Percentiles rank a stretch among this genome's conserved stretches.
Evolutionary conservation across 2,329 filamentous ascomycete genomes (phyloP).

Genomic region (Diaporthe destruens): DNA sequence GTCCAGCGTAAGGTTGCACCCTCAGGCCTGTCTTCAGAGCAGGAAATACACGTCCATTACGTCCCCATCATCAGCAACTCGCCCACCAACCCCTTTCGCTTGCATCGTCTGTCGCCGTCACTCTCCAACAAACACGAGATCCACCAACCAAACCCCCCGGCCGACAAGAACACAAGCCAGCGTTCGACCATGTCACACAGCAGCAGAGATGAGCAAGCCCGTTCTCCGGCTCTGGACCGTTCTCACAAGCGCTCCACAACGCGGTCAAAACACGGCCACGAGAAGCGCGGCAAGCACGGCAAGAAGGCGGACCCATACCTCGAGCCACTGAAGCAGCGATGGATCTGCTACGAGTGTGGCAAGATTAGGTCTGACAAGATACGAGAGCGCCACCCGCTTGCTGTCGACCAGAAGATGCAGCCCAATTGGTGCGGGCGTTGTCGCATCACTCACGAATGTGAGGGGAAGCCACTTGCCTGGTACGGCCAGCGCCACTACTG

Average conservation of each 20-base stretch:
- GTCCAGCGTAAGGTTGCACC: slow-evolving; percentile 35
- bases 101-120: slow-evolving; percentile 8
- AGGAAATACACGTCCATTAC: slow-evolving; percentile 39
- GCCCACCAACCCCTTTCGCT: slow-evolving; percentile 23
- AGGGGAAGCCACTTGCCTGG: slow-evolving; percentile 26
- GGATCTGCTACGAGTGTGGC: slow-evolving; percentile 59
- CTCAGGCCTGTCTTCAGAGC: slow-evolving; percentile 30
- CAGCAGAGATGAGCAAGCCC: background rate
- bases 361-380: slow-evolving; percentile 55
- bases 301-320: slow-evolving; percentile 35
- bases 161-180: slow-evolving; percentile 15
- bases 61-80: slow-evolving; percentile 35
- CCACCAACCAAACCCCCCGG: slow-evolving; percentile 17
- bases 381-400: slow-evolving; percentile 52
- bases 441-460: slow-evolving; percentile 43
- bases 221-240: slow-evolving; percentile 3
- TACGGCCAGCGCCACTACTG: slow-evolving; percentile 40
- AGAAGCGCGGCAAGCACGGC: slow-evolving; percentile 38
- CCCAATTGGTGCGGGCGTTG: slow-evolving; percentile 54
- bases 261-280: slow-evolving; percentile 36
- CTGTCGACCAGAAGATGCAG: slow-evolving; percentile 49
- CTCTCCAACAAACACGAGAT: slow-evolving; percentile 9
- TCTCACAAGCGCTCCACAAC: slow-evolving; percentile 28
- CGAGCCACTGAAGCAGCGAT: slow-evolving; percentile 41
- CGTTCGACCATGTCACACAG: slow-evolving; percentile 20